Evolutionary conservation across 1,284 basidiomycete genomes (phyloP), one percentile per base, ranked within the genome.

Genomic region (Exobasidium cylindrosporum): DNA sequence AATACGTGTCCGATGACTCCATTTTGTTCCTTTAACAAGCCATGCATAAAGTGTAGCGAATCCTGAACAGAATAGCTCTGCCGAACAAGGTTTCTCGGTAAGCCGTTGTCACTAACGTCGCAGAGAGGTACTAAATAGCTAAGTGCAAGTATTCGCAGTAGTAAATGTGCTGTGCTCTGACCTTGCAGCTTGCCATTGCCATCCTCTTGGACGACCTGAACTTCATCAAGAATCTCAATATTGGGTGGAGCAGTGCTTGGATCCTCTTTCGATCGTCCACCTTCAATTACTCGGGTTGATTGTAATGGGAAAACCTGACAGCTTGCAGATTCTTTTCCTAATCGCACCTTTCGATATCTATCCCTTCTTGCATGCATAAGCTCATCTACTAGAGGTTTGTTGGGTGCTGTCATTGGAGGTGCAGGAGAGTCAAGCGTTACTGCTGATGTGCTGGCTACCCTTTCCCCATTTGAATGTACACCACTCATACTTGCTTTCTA

Each of bases 111-210:
- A 21, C 31, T 47, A 3, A 57, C 7, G 2, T 47, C 32, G 23
- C 32, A 50, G 4, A 63, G 32, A 2, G 62, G 62, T 6, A 60
- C 58, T 24, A 63, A 35, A 31, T 58, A 63, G 50, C 53, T 35
- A 13, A 57, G 31, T 10, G 24, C 26, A n/a, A 60, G 52, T 2
- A 60, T 29, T 17, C 58, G 26, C 13, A 60, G 23, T 1, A 60
- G 47, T 7, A 60, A 10, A 54, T 60, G 58, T 2, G 54, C 49
- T 17, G 58, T 60, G 17, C 58, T 50, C 26, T 50, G 47, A 13
- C 26, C 26, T 24, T 50, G n/a, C 26, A 28, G n/a, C 47, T 50
- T 50, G 13, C 26, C 47, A 24, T 28, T 50, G 5, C n/a, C 14
- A 23, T 50, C 47, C 14, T 50, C 47, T 13, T 50, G n/a, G 2